Base-by-base conservation (phyloP, 495 filamentous ascomycete genomes). In the Neurospora sp. region DNA sequence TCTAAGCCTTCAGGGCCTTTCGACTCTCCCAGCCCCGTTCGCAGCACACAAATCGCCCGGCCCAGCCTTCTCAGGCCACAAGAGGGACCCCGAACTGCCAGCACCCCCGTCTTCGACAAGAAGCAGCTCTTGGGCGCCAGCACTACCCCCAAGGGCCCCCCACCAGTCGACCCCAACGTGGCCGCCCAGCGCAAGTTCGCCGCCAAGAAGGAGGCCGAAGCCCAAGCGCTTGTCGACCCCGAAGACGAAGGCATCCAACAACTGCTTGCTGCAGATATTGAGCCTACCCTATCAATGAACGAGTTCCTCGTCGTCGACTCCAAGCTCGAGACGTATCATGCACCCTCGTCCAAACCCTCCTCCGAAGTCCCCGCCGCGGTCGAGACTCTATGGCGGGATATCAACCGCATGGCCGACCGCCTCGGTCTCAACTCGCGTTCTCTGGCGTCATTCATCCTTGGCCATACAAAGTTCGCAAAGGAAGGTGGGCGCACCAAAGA, bases 331-430 rank as follows among this genome's bases (percentile, higher is more conserved):
- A 39, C 39, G 2, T n/a, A 60, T 23, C 37, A 23, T 20, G 10
- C 42, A 10, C 31, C 44, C 42, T 40, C 69, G 5, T 14, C 70
- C 27, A 74, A 69, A n/a, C 66, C 89, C 87, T 89, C 93, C 76
- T 92, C 95, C 23, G 75, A 80, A 39, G 72, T 82, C 0, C 79
- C 80, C 2, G 72, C 66, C n/a, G 79, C 79, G 1, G 80, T 85
- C 73, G 96, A 98, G 80, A 87, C 90, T 35, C 84, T 98, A 1
- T 98, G 95, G 82, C 88, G 93, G 16, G 96, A 98, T 76, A 93
- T 97, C 77, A 98, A 98, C 80, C 92, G 92, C 14, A 99, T 98
- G 96, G 88, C 98, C 38, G 94, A 98, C 78, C 94, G 92, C 3
- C 81, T 98, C 23, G 96, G 95, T 8, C 86, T 98, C 40, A 98